Percentiles rank a stretch among this genome's conserved stretches.
Conservation (phyloP, 2,329 filamentous ascomycete genomes). For the Apiospora kogelbergensis region DNA sequence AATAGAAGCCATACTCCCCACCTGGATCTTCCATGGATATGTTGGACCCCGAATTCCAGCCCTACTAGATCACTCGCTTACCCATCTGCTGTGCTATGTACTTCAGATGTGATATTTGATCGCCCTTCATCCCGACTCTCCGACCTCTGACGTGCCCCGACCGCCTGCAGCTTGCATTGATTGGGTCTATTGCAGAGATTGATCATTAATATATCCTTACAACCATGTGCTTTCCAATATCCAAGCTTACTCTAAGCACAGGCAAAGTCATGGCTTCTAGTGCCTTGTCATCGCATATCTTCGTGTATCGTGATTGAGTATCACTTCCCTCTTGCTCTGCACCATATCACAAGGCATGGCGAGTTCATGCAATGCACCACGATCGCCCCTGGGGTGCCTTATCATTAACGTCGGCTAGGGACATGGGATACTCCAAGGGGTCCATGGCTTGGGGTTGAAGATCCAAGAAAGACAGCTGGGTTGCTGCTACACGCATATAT, state of each 20-base stretch:
- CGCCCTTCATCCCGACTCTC: background rate
- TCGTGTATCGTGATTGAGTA: background rate
- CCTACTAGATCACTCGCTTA: background rate
- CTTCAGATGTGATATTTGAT: background rate
- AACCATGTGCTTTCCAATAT: background rate
- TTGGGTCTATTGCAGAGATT: background rate
- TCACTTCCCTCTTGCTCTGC: background rate
- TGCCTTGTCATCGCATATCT: background rate
- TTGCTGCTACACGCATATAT: background rate
- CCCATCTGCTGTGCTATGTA: background rate
- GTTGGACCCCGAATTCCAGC: background rate
- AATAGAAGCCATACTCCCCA: slow-evolving; percentile 6
- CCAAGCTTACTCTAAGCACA: background rate
- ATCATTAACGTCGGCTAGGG: background rate
- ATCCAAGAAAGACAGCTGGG: background rate
- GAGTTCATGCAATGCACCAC: background rate
- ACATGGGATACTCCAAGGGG: too few relatives aligned
- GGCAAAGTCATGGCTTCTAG: background rate
- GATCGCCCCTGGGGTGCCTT: background rate
- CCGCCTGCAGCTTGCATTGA: background rate
- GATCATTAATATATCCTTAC: background rate
- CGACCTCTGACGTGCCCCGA: background rate
- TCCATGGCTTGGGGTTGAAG: background rate
- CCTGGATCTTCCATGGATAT: background rate
- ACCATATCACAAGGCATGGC: background rate